Base-by-base conservation (phyloP, 192 early-diverging fungal species). In the Linnemannia zychae region DNA sequence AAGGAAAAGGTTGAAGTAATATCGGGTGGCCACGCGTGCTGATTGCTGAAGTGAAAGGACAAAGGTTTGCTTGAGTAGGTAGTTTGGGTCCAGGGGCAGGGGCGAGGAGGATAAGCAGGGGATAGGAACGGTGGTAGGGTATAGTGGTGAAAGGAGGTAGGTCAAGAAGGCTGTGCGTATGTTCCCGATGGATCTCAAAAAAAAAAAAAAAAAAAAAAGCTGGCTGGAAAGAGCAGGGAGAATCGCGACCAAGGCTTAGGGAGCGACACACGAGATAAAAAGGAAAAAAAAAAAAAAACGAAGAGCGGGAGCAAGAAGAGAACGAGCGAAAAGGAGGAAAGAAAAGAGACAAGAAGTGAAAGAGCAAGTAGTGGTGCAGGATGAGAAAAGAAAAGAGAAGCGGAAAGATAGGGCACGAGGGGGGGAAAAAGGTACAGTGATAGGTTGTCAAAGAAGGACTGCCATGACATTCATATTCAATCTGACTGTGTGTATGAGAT, bases 401-500 rank as follows among this genome's bases (percentile, higher is more conserved):
- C 0, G 60, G 7, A 40, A 33, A 18, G 28, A 79, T 67, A 49
- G 37, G 40, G 46, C 15, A 36, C 34, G 47, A 72, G 49, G 34
- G 38, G 22, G 16, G 2, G 46, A 66, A n/a, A 63, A 31, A 31
- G 12, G 28, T 63, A 33, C 12, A 37, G 50, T 36, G 44, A 60
- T 65, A n/a, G n/a, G n/a, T n/a, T n/a, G n/a, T 36, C 5, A 67
- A 1, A 73, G 4, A 44, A 74, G 22, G 22, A 65, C 48, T 20
- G 20, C 31, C 16, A 15, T 38, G 28, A 28, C 47, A 67, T 79
- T 44, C 77, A 79, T 33, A 72, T 79, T 79, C 52, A 65, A 71
- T 69, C 76, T n/a, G 53, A 78, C 36, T 53, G 57, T 52, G 76
- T 70, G 67, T 46, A 40, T 57, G 49, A 65, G n/a, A n/a, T n/a